phyloP scores from a whole-genome alignment of 768 basidiomycete species.

The Dendrothele bispora region DNA sequence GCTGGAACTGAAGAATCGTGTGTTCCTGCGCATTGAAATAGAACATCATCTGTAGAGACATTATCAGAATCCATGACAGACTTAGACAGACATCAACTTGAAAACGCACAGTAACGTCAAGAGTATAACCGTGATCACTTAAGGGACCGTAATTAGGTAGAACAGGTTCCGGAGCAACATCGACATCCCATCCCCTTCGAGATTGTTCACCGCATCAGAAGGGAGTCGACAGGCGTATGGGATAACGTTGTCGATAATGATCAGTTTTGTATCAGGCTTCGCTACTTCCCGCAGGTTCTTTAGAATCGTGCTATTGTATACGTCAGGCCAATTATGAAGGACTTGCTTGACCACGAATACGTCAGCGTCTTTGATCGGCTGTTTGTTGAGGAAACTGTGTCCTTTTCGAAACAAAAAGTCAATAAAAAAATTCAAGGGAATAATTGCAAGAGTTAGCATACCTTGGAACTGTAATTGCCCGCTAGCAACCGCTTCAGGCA shows the following conservation, averaged over 20 bases:
- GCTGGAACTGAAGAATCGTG: no score
- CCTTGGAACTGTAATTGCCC: slow-evolving; percentile 26
- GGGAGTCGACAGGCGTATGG: slow-evolving; percentile 7
- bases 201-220: background rate
- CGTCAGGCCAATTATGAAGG: slow-evolving; percentile 31
- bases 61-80: no score
- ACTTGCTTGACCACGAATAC: slow-evolving; percentile 28
- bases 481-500: slow-evolving; percentile 22
- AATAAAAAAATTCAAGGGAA: background rate
- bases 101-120: no score
- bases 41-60: no score
- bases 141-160: background rate
- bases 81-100: no score
- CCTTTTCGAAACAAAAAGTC: slow-evolving; percentile 8
- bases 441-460: no score
- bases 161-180: background rate
- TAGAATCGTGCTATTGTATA: slow-evolving; percentile 23
- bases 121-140: no score
- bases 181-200: background rate
- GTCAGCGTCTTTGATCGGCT: slow-evolving; percentile 24
- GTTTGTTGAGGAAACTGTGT: slow-evolving; percentile 31
- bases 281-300: slow-evolving; percentile 22
- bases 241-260: slow-evolving; percentile 23
- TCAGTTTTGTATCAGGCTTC: slow-evolving; percentile 17
- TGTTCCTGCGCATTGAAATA: no score